Evolutionary conservation across 1,284 basidiomycete genomes (phyloP).

Genomic region (Volvariella surrecta): DNA sequence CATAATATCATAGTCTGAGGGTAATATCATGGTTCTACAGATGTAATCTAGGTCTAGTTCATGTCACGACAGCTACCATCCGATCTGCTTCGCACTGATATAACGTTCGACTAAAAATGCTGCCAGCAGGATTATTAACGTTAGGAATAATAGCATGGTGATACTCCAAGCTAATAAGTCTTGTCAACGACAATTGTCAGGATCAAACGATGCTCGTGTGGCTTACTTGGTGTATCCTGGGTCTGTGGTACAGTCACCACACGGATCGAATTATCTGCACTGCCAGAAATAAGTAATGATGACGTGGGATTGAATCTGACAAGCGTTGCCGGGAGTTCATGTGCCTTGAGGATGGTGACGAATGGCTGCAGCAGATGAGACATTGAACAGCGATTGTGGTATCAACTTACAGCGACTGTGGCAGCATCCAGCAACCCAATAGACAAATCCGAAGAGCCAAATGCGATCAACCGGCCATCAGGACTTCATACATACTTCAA

Average conservation of each 20-base stretch:
- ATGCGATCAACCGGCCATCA: slow-evolving; percentile 78
- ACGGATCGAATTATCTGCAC: slow-evolving; percentile 86
- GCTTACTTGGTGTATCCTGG: slow-evolving; percentile 25
- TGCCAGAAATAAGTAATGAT: slow-evolving; percentile 82
- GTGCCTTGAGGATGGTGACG: slow-evolving; percentile 84
- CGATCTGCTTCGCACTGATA: neutral
- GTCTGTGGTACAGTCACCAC: slow-evolving; percentile 63
- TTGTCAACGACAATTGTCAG: slow-evolving; percentile 6
- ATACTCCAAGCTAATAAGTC: slow-evolving; percentile 30
- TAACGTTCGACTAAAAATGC: slow-evolving; percentile 13
- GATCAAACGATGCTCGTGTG: slow-evolving; percentile 39
- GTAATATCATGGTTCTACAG: slow-evolving; percentile 8
- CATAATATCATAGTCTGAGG: neutral
- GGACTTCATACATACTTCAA: slow-evolving; percentile 34
- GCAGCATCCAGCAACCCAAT: slow-evolving; percentile 81
- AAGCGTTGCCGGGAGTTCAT: slow-evolving; percentile 91
- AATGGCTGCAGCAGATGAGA: slow-evolving; percentile 51
- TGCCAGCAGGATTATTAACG: slow-evolving; percentile 18
- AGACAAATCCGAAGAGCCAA: slow-evolving; percentile 82
- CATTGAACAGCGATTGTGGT: neutral
- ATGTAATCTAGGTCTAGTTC: neutral
- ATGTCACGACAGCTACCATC: neutral
- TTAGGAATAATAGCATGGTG: slow-evolving; percentile 27
- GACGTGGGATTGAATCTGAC: slow-evolving; percentile 83
- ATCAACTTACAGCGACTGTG: slow-evolving; percentile 62